Base-by-base conservation (phyloP, 495 filamentous ascomycete genomes). In the Hyphodiscus hymeniophilus region DNA sequence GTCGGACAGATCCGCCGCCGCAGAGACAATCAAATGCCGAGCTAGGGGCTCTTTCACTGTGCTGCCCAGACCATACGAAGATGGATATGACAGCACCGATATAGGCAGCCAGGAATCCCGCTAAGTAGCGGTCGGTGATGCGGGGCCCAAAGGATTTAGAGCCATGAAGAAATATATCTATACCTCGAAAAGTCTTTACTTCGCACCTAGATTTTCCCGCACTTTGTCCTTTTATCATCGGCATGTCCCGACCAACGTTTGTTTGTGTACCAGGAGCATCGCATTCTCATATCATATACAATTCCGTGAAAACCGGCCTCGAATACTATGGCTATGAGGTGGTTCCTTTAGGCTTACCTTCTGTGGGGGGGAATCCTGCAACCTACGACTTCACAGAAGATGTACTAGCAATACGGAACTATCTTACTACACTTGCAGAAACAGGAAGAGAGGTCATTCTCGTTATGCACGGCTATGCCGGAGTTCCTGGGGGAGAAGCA, bases 381-480 rank as follows among this genome's bases (percentile, higher is more conserved):
- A 67, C 20, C 57, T 68, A 58, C 38, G 56, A 61, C 45, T 65
- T 61, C 48, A 55, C 51, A 3, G 47, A 49, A 41, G 62, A 65
- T 51, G 35, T 65, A 30, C 42, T 54, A 34, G 54, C 49, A 0
- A 63, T 65, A 24, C 52, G 62, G 32, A 52, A 38, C 3, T 40
- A 51, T 6, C 48, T 60, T 8, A 40, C 42, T 22, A 41, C 55
- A n/a, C 43, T 63, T 21, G 55, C 57, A 7, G 60, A 62, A 15
- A 38, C 51, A n/a, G 61, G 65, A 16, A 39, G 53, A 38, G 58
- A 67, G 17, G 60, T 74, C 6, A 50, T 73, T 7, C 42, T 76
- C 10, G 69, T 74, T 0, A 56, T 61, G 38, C 73, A 77, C 51
- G 64, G 60, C 3, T 65, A 65, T 51, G 59, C 65, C 20, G 66